phyloP scores from a whole-genome alignment of 2,329 filamentous ascomycete genomes.

The Phoma herbarum region DNA sequence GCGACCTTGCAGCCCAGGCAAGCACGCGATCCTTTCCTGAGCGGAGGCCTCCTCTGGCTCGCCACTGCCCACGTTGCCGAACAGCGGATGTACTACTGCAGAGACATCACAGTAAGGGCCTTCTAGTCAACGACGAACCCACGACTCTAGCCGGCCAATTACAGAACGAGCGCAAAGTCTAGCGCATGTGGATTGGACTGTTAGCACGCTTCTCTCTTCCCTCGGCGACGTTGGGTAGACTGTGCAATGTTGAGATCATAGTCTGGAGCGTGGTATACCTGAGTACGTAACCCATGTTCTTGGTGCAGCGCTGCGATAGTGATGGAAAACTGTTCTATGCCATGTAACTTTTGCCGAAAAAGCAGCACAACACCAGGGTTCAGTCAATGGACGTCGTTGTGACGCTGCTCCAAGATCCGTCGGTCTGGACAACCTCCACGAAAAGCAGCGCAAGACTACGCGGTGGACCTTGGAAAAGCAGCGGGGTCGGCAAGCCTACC shows the following conservation, averaged over 20 bases:
- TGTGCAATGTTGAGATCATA: constrained; percentile 7
- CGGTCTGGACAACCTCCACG: constrained; percentile 4
- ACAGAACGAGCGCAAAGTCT: constrained; percentile 12
- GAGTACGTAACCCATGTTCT: constrained; percentile 5
- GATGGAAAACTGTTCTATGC: not conserved
- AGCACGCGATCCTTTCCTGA: constrained; percentile 5
- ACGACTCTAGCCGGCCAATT: constrained; percentile 1
- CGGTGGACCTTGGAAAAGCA: constrained; percentile 8
- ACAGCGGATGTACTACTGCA: constrained; percentile 11
- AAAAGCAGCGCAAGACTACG: constrained; percentile 13
- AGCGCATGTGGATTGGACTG: constrained; percentile 6
- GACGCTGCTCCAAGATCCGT: not conserved
- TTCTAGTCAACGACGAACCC: constrained; percentile 5
- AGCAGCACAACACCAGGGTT: constrained; percentile 8
- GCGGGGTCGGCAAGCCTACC: constrained; percentile 15
- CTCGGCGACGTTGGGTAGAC: constrained; percentile 11
- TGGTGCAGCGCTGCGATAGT: constrained; percentile 7
- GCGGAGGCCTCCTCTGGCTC: constrained; percentile 7
- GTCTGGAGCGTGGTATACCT: constrained; percentile 2
- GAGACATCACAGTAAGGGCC: constrained; percentile 10
- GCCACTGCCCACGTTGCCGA: constrained; percentile 12
- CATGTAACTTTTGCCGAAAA: not conserved
- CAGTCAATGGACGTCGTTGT: not conserved
- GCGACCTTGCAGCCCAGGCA: not conserved
- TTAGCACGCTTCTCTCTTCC: constrained; percentile 1